Conservation (phyloP, 345 rosid genomes). For the Syzygium grande region DNA sequence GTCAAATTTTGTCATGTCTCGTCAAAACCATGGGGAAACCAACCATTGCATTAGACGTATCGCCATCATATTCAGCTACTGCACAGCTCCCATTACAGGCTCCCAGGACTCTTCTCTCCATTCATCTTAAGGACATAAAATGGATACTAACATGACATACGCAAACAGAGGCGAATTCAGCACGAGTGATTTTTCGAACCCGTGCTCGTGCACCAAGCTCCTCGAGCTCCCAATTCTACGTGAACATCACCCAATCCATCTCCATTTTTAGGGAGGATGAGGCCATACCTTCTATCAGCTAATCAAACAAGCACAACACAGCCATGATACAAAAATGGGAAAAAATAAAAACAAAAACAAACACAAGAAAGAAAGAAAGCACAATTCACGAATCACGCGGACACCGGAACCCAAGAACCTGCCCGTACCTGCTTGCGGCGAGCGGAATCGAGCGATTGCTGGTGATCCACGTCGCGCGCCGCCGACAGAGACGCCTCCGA, state of each 20-base stretch:
- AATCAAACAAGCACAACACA: neutral
- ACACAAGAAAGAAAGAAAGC: neutral
- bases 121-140: neutral
- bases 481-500: constrained; percentile 5
- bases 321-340: neutral
- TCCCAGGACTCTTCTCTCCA: neutral
- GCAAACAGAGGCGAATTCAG: neutral
- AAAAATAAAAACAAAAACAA: too few species aligned
- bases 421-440: constrained; percentile 36
- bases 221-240: neutral
- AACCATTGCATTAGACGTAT: neutral
- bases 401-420: neutral
- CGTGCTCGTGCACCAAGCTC: neutral
- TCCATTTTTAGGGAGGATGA: neutral
- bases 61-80: neutral
- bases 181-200: neutral
- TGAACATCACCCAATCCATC: neutral
- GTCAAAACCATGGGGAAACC: neutral
- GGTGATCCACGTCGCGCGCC: constrained; percentile 19
- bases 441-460: constrained; percentile 29
- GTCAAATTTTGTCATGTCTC: neutral
- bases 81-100: neutral
- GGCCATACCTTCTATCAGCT: neutral
- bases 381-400: neutral
- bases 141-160: neutral